Evolutionary conservation across 768 basidiomycete genomes (phyloP).

Genomic region (Podaxis rugospora): DNA sequence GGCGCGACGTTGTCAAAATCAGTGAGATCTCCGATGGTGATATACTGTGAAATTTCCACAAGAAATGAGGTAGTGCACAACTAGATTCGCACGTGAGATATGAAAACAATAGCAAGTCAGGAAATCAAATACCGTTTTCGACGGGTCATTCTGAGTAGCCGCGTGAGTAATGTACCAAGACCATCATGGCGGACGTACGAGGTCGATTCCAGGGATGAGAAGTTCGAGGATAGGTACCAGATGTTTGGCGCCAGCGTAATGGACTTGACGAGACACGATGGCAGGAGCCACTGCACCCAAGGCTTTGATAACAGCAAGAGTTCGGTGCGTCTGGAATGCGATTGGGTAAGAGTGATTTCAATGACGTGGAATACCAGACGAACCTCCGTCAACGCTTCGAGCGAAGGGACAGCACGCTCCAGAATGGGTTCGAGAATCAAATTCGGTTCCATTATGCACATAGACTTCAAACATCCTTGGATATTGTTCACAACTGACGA

Average conservation of each 20-base stretch:
- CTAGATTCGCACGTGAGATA: constrained; percentile 27
- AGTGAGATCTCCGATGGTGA: constrained; percentile 67
- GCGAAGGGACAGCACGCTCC: constrained; percentile 78
- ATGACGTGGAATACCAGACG: constrained; percentile 12
- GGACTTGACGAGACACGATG: constrained; percentile 73
- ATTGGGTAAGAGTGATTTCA: constrained; percentile 1
- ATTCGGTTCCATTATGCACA: constrained; percentile 83
- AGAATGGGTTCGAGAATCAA: constrained; percentile 77
- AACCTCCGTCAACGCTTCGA: constrained; percentile 88
- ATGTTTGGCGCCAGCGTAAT: constrained; percentile 80
- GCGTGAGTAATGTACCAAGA: constrained; percentile 5
- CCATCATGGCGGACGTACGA: constrained; percentile 41
- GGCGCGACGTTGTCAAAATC: constrained; percentile 24
- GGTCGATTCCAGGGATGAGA: constrained; percentile 82
- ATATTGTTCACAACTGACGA: constrained; percentile 69
- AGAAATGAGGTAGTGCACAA: constrained; percentile 72
- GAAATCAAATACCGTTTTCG: constrained; percentile 56
- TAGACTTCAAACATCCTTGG: constrained; percentile 75
- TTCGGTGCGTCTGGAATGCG: constrained; percentile 65
- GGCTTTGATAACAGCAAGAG: constrained; percentile 81
- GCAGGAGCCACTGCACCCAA: constrained; percentile 78
- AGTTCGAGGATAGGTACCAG: constrained; percentile 77
- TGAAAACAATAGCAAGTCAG: neutral
- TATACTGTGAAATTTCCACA: constrained; percentile 70
- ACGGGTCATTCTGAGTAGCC: constrained; percentile 60